Percentiles rank a stretch among this genome's conserved stretches.
Evolutionary conservation across 2,329 filamentous ascomycete species (phyloP).

Genomic region (Sporothrix phasma): DNA sequence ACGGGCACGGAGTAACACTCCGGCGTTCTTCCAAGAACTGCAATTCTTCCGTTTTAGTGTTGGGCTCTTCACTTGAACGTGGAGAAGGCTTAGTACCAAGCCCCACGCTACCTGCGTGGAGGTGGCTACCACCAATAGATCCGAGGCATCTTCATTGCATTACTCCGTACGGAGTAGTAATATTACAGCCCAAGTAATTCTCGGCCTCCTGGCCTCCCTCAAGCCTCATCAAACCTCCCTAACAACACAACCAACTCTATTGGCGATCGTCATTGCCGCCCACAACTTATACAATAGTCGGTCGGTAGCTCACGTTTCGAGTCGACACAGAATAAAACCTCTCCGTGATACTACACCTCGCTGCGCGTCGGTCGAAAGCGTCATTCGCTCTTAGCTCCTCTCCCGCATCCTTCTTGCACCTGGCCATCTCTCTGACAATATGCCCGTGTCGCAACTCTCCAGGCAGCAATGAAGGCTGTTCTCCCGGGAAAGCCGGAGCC

Average conservation of each 20-base stretch:
- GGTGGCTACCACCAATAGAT: too few species aligned
- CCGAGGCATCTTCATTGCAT: too few species aligned
- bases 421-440: slow-evolving; percentile 12
- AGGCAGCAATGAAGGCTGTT: slow-evolving; percentile 36
- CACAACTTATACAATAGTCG: neutral
- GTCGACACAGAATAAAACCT: neutral
- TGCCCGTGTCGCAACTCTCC: slow-evolving; percentile 10
- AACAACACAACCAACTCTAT: neutral
- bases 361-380: neutral
- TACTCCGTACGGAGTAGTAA: too few species aligned
- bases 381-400: neutral
- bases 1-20: too few species aligned
- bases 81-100: too few species aligned
- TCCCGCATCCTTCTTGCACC: neutral
- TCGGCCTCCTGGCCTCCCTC: too few species aligned
- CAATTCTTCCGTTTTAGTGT: too few species aligned
- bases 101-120: too few species aligned
- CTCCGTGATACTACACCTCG: neutral
- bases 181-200: too few species aligned
- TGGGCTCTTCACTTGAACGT: too few species aligned
- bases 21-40: too few species aligned
- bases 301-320: neutral
- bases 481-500: slow-evolving; percentile 40
- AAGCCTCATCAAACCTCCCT: neutral
- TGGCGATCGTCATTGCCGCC: neutral